Evolutionary conservation across 176 grass and related monocot species (phyloP), one percentile per base, ranked within the genome.

Genomic region (Oryza meyeriana): DNA sequence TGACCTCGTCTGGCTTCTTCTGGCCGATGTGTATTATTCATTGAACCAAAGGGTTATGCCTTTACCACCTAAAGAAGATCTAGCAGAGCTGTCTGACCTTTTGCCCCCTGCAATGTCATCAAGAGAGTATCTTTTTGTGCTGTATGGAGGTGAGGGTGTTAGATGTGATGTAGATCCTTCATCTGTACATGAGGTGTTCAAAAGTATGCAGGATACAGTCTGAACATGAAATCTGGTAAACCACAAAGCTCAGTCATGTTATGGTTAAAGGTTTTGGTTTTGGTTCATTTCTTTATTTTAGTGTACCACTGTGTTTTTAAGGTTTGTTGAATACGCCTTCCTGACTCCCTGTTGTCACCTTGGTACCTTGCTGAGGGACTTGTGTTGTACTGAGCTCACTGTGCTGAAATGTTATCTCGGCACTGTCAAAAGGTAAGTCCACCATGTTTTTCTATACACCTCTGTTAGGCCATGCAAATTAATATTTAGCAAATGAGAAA

Each of bases 1-100:
- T 29, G 95, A 98, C 35, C 93, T 98, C 10, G 84, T 95, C 65
- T 98, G 95, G 95, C 90, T 98, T 86, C 89, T 98, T 45, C 85
- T 98, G 45, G 92, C 93, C 3, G 95, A 98, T 70, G 81, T 95
- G 58, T 95, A 95, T 82, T 81, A 93, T 81, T 94, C 90, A 55
- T 61, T 98, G 70, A 86, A 93, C 68, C 86, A 78, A 71, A 90
- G 79, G 69, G 83, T 91, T 63, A 57, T 57, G 25, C 77, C 90
- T 80, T 12, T 77, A 28, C 86, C 85, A 30, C 86, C 86, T 12
- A 81, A 41, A 40, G 61, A 28, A 68, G 81, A 88, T 82, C 32
- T 93, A 40, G 30, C 20, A 14, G 90, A 86, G 67, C 71, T 95
- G 78, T 81, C 69, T 69, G 84, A 95, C 75, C 87, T 98, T 76